Conservation (phyloP, 1,139 yeast species). For the Wickerhamiella pararugosa region DNA sequence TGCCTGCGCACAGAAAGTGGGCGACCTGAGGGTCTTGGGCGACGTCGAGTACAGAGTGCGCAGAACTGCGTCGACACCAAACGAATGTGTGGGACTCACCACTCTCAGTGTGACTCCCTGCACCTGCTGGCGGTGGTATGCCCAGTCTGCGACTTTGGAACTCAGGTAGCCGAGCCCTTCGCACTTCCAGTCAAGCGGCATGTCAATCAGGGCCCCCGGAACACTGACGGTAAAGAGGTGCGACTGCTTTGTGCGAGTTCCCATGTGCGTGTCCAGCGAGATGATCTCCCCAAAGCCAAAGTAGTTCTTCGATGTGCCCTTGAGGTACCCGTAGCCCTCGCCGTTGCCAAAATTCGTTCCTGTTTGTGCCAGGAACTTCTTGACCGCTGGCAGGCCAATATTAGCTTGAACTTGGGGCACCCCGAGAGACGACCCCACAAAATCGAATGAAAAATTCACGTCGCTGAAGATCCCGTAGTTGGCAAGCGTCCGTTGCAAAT, state of each 20-base stretch:
- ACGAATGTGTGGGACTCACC: constrained; percentile 25
- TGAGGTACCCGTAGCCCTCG: constrained; percentile 84
- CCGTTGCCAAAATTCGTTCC: constrained; percentile 95
- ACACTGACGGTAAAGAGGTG: constrained; percentile 40
- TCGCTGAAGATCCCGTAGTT: constrained; percentile 33
- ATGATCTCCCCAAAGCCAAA: constrained; percentile 83
- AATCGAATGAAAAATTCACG: constrained; percentile 30
- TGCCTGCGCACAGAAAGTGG: constrained; percentile 23
- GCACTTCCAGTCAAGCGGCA: constrained; percentile 34
- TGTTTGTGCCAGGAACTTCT: constrained; percentile 54
- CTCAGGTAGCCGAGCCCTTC: constrained; percentile 44
- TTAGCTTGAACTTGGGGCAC: constrained; percentile 12
- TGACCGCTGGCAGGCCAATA: constrained; percentile 17
- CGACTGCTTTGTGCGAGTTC: constrained; percentile 61
- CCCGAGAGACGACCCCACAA: constrained; percentile 11
- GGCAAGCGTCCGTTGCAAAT: constrained; percentile 20
- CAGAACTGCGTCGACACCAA: constrained; percentile 49
- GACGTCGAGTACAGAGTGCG: constrained; percentile 39
- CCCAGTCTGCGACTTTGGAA: constrained; percentile 54
- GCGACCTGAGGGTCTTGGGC: constrained; percentile 16
- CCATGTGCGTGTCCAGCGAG: constrained; percentile 61
- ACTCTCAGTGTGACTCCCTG: constrained; percentile 40
- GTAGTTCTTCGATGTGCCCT: constrained; percentile 43
- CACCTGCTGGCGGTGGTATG: constrained; percentile 44
- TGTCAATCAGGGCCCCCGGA: constrained; percentile 38